Percentiles rank a stretch among this genome's conserved stretches.
These are phyloP conservation scores for Asterochloris sp. DNA, from an alignment of 139 green algal species.

Conservation along the genomic window DNA sequence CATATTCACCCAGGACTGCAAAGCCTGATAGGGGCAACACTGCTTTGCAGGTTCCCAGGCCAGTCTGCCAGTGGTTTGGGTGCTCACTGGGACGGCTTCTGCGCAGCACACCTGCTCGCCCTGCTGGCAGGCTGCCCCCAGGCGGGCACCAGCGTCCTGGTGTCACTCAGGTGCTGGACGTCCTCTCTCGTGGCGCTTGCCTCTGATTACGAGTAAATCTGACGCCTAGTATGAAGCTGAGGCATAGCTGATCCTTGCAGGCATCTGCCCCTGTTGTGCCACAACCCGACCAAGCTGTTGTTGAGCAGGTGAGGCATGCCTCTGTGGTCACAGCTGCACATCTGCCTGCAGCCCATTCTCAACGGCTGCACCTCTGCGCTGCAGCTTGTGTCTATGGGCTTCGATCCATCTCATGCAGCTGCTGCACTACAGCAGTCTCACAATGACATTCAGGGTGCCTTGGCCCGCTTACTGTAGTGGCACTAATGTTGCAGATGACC, in stretches of 20 bases:
- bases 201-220: too few relatives aligned
- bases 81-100: too few relatives aligned
- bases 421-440: constrained; percentile 25
- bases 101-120: too few relatives aligned
- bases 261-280: neutral
- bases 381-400: constrained; percentile 58
- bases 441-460: constrained; percentile 54
- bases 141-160: too few relatives aligned
- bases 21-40: too few relatives aligned
- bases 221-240: neutral
- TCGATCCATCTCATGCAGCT: constrained; percentile 22
- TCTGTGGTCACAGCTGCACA: neutral
- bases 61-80: too few relatives aligned
- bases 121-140: too few relatives aligned
- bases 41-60: too few relatives aligned
- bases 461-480: constrained; percentile 12
- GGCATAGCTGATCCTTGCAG: constrained; percentile 6
- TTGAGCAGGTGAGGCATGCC: neutral
- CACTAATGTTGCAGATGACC: neutral
- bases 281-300: constrained; percentile 3
- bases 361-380: constrained; percentile 32
- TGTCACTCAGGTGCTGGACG: too few relatives aligned
- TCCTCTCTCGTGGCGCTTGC: too few relatives aligned
- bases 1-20: too few relatives aligned
- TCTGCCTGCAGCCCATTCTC: constrained; percentile 16